Percentiles rank a stretch among this genome's conserved stretches.
Evolutionary conservation across 2,329 filamentous ascomycete species (phyloP).

Genomic region (Sporothrix schenckii): DNA sequence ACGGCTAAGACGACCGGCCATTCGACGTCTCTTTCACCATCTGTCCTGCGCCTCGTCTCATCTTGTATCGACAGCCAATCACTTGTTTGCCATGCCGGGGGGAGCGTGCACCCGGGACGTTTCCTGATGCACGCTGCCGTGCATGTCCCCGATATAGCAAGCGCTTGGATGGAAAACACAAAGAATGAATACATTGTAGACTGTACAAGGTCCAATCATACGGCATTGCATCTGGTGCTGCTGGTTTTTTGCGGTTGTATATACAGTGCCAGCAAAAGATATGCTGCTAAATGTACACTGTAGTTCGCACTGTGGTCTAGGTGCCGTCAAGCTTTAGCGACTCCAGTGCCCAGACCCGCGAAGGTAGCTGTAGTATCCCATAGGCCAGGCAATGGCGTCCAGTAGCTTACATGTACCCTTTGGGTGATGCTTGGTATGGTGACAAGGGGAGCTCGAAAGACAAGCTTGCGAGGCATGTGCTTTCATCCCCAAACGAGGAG

Average conservation of each 20-base stretch:
- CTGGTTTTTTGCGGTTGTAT: background rate
- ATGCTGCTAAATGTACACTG: background rate
- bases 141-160: constrained; percentile 18
- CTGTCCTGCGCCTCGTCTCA: constrained; percentile 10
- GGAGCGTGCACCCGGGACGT: constrained; percentile 24
- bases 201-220: background rate
- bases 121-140: too few species aligned
- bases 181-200: background rate
- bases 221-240: background rate
- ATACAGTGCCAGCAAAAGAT: background rate
- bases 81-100: background rate
- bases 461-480: background rate
- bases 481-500: constrained; percentile 4
- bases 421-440: background rate
- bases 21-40: background rate
- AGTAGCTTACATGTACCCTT: background rate
- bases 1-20: background rate
- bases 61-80: constrained; percentile 12
- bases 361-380: constrained; percentile 10
- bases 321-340: constrained; percentile 10
- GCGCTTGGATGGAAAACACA: background rate
- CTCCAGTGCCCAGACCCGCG: constrained; percentile 3
- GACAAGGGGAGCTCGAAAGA: background rate
- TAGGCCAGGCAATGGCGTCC: background rate
- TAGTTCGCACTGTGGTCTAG: background rate